Base-by-base conservation (phyloP, 768 basidiomycete species). In the Tulasnella sp. region DNA sequence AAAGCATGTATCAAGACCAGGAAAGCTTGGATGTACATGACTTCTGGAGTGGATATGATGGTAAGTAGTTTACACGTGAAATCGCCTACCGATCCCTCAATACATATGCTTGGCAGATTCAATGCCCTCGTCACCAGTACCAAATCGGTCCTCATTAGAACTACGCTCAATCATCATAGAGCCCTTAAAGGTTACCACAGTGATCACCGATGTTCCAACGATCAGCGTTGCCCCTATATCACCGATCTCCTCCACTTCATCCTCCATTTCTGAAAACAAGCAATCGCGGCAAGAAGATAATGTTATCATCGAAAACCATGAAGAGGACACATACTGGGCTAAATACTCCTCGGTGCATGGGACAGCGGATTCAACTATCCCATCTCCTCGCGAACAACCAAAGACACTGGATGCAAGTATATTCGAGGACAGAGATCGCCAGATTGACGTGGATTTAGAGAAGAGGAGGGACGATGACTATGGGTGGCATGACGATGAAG, bases 311-410 rank as follows among this genome's bases (percentile, higher is more conserved):
- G 12, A 33, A 46, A 12, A 46, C 12, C 25, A 15, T 37, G 54
- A 37, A 15, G 55, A 56, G 20, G 55, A 46, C 25, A 27, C 41
- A 3, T 56, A 56, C 25, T 56, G 55, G 55, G 25, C 46, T 25
- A 25, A 37, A 16, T 56, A 56, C 34, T 32, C 55, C 7, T 29
- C 22, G 9, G 55, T 56, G 9, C 54, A 54, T 13, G 55, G 55
- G 16, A 56, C 55, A 7, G 55, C 55, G n/a, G 55, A 56, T 45
- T 55, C 54, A n/a, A 56, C 55, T 8, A 39, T 46, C 20, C 55
- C 55, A 19, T 56, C 55, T 5, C 55, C 51, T 12, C 27, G 42
- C 27, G 49, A 51, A 28, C 44, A 32, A 27, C 39, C 39, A 16
- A 12, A 42, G 29, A 39, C 49, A 7, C 8, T 51, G 7, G 12